A percentile compares a stretch with the other conserved stretches of the same genome.
Evolutionary conservation across 106 monocot species (phyloP).

Genomic region (Vanilla planifolia): DNA sequence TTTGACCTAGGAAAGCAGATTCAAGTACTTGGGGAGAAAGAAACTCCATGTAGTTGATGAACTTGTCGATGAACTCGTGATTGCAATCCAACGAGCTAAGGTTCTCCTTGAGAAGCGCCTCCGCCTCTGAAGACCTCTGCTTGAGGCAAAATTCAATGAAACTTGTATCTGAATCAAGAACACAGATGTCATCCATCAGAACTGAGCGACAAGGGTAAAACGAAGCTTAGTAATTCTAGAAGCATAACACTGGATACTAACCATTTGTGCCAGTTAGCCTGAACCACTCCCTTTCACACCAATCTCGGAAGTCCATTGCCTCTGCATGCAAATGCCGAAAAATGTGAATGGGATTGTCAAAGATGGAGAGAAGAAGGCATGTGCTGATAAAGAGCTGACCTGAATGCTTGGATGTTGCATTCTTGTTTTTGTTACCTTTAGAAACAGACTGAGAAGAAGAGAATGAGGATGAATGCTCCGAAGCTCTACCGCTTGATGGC

Average conservation of each 20-base stretch:
- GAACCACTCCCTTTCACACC: slow-evolving; percentile 73
- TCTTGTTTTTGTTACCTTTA: slow-evolving; percentile 49
- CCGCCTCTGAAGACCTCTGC: slow-evolving; percentile 69
- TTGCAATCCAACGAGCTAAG: slow-evolving; percentile 64
- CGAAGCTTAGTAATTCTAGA: too few relatives aligned
- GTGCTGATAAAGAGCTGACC: slow-evolving; percentile 24
- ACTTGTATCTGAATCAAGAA: slow-evolving; percentile 47
- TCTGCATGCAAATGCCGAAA: slow-evolving; percentile 39
- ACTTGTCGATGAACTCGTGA: slow-evolving; percentile 80
- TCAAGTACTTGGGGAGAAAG: slow-evolving; percentile 71
- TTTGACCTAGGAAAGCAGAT: slow-evolving; percentile 52
- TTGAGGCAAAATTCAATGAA: slow-evolving; percentile 91
- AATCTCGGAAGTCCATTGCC: slow-evolving; percentile 89
- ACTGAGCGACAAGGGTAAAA: background rate
- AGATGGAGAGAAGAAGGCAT: background rate
- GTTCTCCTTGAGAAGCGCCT: slow-evolving; percentile 72
- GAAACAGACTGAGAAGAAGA: slow-evolving; percentile 20
- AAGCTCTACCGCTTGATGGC: slow-evolving; percentile 10
- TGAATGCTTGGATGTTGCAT: slow-evolving; percentile 30
- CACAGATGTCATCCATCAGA: background rate
- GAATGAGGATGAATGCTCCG: slow-evolving; percentile 20
- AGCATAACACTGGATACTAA: too few relatives aligned
- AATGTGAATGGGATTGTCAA: background rate
- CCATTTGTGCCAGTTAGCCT: slow-evolving; percentile 83
- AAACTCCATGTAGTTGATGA: slow-evolving; percentile 88